Base-by-base conservation (phyloP, 2,329 filamentous ascomycete genomes). In the Cladophialophora exuberans region DNA sequence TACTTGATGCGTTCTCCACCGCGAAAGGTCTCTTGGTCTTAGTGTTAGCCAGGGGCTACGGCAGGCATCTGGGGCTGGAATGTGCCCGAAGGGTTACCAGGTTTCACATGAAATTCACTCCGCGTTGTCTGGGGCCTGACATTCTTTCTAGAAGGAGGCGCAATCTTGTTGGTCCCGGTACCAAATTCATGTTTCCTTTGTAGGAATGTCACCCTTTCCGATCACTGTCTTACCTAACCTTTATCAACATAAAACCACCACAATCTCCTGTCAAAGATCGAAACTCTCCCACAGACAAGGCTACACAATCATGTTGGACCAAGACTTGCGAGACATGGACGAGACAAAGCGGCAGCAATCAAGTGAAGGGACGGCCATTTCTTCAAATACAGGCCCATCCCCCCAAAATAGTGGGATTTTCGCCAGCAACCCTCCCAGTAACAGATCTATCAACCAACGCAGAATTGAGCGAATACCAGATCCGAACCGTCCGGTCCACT, bases 321-420 rank as follows among this genome's bases (percentile, higher is more conserved):
- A 31, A 38, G 18, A 45, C 28, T 38, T 52, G 20, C 39, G 18
- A 26, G 49, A 7, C 13, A 52, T 52, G 49, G 49, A 52, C 38
- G 20, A 38, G 35, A 50, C 33, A 50, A 41, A 41, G 22, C 20
- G n/a, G n/a, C n/a, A 50, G 31, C 39, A 20, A 45, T 31, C 38
- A 35, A 10, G 7, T 44, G 39, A 26, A 4, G 31, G 44, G 7
- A 4, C 44, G 22, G 31, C 44, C 17, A 13, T 15, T 30, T 35
- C 44, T 23, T 31, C 18, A 47, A 47, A 47, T 36, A 23, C 44
- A 22, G 20, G 17, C 7, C 41, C 20, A 26, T 26, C 41, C 26
- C 7, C 9, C 23, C 28, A 23, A 20, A 23, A 1, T 13, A 10
- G 15, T 28, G 36, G n/a, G 26, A 11, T 18, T 38, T 26, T 26